Base-by-base conservation (phyloP, 2,329 filamentous ascomycete genomes). In the Colletotrichum melonis region DNA sequence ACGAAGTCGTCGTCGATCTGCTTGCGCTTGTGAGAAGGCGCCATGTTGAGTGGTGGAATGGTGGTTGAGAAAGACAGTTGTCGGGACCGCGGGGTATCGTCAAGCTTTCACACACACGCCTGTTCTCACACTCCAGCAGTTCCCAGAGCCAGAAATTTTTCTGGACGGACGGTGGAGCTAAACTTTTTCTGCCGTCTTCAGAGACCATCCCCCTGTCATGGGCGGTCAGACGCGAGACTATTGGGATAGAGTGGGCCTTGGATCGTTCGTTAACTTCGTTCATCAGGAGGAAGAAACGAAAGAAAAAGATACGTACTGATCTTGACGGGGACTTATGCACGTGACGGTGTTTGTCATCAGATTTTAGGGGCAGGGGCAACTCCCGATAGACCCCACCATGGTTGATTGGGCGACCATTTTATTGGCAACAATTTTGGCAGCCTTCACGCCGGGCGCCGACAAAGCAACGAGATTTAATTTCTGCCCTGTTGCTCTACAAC, bases 1-100 rank as follows among this genome's bases (percentile, higher is more conserved):
- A 91, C 84, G 72, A 91, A 91, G 70, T 91, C 89, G 77, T 91
- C 89, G 69, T 86, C 84, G 59, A 83, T 79, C 14, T 84, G 80
- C 76, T 88, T 88, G 75, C 88, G 84, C 75, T 89, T 89, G 28
- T 84, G 82, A 56, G 82, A 81, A 69, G 86, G 85, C 58, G 86
- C 84, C 87, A 88, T 88, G 58, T 76, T 83, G 75, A 38, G 56
- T 16, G 59, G 67, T 67, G 38, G 62, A 38, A 58, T 9, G 14
- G 16, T 32, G n/a, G 67, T 54, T 56, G 42, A 60, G 65, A 22
- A 26, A 70, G 19, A 38, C 16, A 22, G 54, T 55, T 26, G 38
- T 49, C 28, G 52, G 62, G 24, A 46, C 49, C 67, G 71, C 68
- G 71, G 69, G 72, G 72, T 74, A 63, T 66, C 30, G 57, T 62